Evolutionary conservation across 495 filamentous ascomycete genomes (phyloP).

Genomic region (Penicillium paradoxum): DNA sequence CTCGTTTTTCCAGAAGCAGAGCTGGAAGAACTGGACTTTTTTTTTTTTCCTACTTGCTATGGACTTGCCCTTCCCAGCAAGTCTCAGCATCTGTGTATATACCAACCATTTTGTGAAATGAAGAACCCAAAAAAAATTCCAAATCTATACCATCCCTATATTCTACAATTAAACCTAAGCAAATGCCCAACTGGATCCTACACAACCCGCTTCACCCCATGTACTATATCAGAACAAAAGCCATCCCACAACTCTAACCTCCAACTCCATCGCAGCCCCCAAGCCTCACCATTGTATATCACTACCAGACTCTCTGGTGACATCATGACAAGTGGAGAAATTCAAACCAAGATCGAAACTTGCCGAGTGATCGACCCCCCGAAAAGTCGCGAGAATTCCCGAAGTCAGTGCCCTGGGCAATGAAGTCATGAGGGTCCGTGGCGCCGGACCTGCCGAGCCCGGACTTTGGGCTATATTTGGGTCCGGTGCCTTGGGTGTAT

Average conservation of each 20-base stretch:
- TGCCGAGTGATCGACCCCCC: neutral
- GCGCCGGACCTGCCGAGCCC: neutral
- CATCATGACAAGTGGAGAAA: constrained; percentile 2
- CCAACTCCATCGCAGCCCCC: too few relatives aligned
- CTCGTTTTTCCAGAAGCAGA: constrained; percentile 12
- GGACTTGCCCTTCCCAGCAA: neutral
- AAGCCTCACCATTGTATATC: too few relatives aligned
- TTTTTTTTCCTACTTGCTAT: constrained; percentile 6
- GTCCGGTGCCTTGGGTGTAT: neutral
- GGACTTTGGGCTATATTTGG: neutral
- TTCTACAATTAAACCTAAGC: too few relatives aligned
- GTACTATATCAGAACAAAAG: too few relatives aligned
- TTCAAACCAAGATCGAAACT: neutral
- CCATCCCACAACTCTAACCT: too few relatives aligned
- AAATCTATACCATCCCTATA: constrained; percentile 9
- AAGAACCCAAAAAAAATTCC: constrained; percentile 14
- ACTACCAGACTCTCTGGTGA: too few relatives aligned
- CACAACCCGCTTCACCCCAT: too few relatives aligned
- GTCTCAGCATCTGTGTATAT: constrained; percentile 14
- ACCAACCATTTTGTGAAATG: constrained; percentile 9
- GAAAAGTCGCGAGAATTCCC: neutral
- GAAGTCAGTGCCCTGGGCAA: too few relatives aligned
- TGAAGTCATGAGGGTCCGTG: neutral
- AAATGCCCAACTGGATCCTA: too few relatives aligned
- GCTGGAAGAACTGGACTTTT: constrained; percentile 10